These are phyloP conservation scores for Solanum hybrid DNA, from an alignment of 305 asterid species.

Conservation along the genomic window DNA sequence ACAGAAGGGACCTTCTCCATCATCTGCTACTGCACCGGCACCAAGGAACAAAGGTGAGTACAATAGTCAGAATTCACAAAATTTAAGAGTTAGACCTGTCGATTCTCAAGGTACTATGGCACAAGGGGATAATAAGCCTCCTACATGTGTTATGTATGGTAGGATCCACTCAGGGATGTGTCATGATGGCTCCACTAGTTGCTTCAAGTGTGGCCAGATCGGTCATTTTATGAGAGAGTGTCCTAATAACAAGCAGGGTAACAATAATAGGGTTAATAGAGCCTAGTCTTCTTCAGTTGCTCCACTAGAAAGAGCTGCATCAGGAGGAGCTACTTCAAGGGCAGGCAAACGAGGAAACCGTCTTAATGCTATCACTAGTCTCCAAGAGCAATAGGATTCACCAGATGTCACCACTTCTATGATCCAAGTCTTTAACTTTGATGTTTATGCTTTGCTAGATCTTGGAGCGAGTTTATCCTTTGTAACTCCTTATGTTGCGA, in stretches of 20 bases:
- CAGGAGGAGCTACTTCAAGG: not conserved
- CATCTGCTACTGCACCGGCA: not conserved
- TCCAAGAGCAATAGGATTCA: not conserved
- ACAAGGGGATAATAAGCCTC: not conserved
- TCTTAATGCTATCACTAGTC: not conserved
- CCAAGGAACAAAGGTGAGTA: not conserved
- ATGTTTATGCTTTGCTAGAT: not conserved
- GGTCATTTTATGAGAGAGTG: not conserved
- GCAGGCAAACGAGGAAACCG: not conserved
- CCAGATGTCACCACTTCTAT: not conserved
- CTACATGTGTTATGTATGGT: not conserved
- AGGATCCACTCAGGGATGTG: not conserved
- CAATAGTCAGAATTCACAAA: not conserved
- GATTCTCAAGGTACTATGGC: not conserved
- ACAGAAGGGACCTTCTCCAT: not conserved
- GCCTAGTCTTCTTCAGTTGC: not conserved
- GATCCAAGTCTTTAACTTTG: not conserved
- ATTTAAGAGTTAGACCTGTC: not conserved
- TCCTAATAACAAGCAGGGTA: not conserved
- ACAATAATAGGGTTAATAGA: not conserved
- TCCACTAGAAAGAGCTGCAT: not conserved
- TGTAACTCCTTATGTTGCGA: not conserved
- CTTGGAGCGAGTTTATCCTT: not conserved
- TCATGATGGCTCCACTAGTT: not conserved
- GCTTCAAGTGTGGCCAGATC: not conserved